Evolutionary conservation across 768 basidiomycete genomes (phyloP), one percentile per base, ranked within the genome.

Genomic region (Russula foetens): DNA sequence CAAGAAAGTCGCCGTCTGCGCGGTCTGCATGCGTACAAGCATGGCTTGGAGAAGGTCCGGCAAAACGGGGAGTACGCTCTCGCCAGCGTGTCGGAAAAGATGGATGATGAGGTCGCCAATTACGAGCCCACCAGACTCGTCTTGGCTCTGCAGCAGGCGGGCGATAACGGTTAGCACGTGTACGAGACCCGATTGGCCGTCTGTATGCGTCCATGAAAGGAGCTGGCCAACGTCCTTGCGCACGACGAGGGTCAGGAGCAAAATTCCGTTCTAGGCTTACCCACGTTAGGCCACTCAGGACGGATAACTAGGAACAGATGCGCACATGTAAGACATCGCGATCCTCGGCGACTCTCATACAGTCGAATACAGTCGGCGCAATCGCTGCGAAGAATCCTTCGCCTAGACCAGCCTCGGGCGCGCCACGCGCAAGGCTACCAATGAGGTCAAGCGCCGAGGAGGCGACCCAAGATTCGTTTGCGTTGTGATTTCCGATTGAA

Each of bases 71-170:
- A 90, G 77, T 21, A 98, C 81, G 1, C 85, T 76, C 14, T 86
- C 83, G 14, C 92, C 92, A 0, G 91, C 90, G 63, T 83, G 85
- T 26, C 96, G 81, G 51, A 99, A 77, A 26, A 98, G 77, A 67
- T 98, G 94, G 65, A 98, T 90, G 69, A 99, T 90, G 45, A 99
- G 78, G 69, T 98, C 96, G 21, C 97, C 97, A 49, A 98, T 88
- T 54, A 90, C 88, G 23, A 98, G 81, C 11, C 95, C 96, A 43
- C 90, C 93, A 0, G 94, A 88, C 72, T 99, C 97, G 63, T 93
- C 90, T 63, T 90, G 84, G 61, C 78, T 82, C 58, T 84, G 81
- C 28, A 99, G 76, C 47, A 90, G 81, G 63, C 82, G 84, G 28
- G 88, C 91, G 38, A 98, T 83, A 44, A 97, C 75, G 14, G 79